Conservation (phyloP, 2,329 filamentous ascomycete species). For the Teratosphaeria epicoccoides region DNA sequence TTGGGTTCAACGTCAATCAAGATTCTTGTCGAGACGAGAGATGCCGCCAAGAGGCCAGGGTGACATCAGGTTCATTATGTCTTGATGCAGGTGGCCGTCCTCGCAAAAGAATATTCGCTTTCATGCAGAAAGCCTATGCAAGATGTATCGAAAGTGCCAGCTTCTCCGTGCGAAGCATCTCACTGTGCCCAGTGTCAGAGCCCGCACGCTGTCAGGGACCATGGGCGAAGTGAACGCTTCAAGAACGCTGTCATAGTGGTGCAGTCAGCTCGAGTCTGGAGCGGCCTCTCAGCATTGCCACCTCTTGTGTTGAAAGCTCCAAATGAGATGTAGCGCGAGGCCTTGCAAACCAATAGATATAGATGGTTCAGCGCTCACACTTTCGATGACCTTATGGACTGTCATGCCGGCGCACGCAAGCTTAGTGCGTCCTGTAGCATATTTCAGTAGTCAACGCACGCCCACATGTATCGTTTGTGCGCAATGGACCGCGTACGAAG, state of each 20-base stretch:
- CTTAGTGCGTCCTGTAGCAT: neutral
- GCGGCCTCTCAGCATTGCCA: neutral
- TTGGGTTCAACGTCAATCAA: too few species aligned
- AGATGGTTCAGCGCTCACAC: too few species aligned
- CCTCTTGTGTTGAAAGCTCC: neutral
- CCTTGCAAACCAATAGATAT: too few species aligned
- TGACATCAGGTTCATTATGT: too few species aligned
- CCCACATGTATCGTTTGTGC: neutral
- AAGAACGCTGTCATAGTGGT: too few species aligned
- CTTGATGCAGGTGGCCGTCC: too few species aligned
- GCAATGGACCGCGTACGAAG: neutral
- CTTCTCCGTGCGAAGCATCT: neutral
- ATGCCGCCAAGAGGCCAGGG: too few species aligned
- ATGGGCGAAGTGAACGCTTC: too few species aligned
- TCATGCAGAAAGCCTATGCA: neutral
- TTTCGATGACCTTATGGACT: neutral
- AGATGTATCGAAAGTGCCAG: neutral
- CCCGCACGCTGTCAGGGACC: too few species aligned
- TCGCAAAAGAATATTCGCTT: neutral
- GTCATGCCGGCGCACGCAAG: neutral
- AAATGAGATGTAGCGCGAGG: neutral
- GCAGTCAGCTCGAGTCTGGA: too few species aligned
- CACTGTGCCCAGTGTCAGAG: too few species aligned
- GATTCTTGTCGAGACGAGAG: too few species aligned
- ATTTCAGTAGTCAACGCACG: neutral